phyloP scores from a whole-genome alignment of 495 filamentous ascomycete genomes.

The Copromyces sp. region DNA sequence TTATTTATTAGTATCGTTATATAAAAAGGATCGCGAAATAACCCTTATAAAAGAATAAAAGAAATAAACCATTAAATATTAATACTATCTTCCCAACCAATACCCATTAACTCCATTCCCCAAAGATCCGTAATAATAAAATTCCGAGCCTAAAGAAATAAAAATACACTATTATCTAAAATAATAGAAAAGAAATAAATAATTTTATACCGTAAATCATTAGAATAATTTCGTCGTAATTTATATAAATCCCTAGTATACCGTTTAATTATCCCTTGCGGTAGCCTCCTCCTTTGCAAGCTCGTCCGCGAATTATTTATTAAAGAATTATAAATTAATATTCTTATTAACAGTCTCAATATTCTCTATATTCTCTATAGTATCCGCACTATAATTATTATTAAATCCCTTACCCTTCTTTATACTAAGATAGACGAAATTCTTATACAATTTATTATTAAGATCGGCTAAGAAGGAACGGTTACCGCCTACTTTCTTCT shows the following conservation, averaged over 20 bases:
- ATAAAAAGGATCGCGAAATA: not conserved
- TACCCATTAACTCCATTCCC: not conserved
- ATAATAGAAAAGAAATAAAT: not conserved
- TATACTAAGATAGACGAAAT: not conserved
- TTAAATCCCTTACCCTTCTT: too few relatives aligned
- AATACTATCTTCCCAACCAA: not conserved
- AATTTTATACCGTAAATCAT: not conserved
- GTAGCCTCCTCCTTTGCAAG: not conserved
- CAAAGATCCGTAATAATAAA: not conserved
- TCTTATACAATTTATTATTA: fast-evolving
- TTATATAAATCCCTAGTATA: not conserved
- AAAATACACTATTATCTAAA: not conserved
- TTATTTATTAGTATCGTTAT: not conserved
- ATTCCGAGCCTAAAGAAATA: not conserved
- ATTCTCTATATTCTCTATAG: too few relatives aligned
- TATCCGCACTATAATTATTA: too few relatives aligned
- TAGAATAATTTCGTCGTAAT: not conserved
- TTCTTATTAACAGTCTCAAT: too few relatives aligned
- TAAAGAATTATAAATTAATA: not conserved
- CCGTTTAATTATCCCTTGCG: not conserved
- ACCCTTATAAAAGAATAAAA: not conserved
- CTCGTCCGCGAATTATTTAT: too few relatives aligned
- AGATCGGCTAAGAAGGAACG: not conserved
- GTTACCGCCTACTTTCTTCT: not conserved
- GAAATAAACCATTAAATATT: not conserved